Conservation (phyloP, 2,329 filamentous ascomycete species). For the Knufia fluminis region DNA sequence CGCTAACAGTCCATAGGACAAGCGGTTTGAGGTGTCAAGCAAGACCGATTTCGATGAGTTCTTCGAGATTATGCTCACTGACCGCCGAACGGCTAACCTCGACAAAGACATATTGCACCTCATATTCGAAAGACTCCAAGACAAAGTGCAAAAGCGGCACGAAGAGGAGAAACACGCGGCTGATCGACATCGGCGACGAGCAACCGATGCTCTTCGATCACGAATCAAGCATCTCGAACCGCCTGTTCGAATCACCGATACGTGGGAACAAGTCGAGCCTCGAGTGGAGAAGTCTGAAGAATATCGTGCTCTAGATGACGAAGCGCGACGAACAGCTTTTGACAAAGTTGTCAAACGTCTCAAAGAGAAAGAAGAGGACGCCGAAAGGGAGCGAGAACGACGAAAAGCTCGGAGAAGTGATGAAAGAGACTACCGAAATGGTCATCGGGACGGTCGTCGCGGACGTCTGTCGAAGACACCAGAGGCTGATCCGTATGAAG, state of each 20-base stretch:
- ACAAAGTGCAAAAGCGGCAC: conserved; percentile 71
- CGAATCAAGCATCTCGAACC: conserved; percentile 86
- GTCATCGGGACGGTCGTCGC: conserved; percentile 26
- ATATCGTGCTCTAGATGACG: conserved; percentile 75
- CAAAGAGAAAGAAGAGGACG: conserved; percentile 82
- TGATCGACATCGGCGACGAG: conserved; percentile 77
- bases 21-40: conserved; percentile 79
- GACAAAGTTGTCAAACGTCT: conserved; percentile 85
- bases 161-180: conserved; percentile 75
- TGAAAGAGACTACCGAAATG: conserved; percentile 51
- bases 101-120: conserved; percentile 67
- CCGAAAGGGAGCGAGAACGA: conserved; percentile 51
- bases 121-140: conserved; percentile 79
- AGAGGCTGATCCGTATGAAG: conserved; percentile 91
- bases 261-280: conserved; percentile 77
- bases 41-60: conserved; percentile 88
- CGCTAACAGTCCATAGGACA: conserved; percentile 55
- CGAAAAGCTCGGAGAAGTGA: conserved; percentile 48
- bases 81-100: conserved; percentile 81
- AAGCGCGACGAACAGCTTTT: conserved; percentile 72
- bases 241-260: conserved; percentile 65
- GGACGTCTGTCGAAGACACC: conserved; percentile 69
- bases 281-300: conserved; percentile 74
- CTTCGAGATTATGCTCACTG: conserved; percentile 67
- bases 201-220: conserved; percentile 73